Base-by-base conservation (phyloP, 768 basidiomycete species). In the Boletus pseudopeckii region DNA sequence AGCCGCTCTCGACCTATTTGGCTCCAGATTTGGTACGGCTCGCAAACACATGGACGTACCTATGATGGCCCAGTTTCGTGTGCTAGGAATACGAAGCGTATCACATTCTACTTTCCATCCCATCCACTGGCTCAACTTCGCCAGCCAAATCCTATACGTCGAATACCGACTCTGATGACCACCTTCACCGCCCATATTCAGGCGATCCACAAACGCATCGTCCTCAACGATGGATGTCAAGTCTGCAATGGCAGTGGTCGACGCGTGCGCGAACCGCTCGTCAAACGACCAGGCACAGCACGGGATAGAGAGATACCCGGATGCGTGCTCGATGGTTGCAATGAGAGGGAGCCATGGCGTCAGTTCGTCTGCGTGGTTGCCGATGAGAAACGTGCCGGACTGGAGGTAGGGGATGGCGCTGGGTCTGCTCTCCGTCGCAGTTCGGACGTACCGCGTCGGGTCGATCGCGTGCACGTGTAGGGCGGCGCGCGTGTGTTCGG, bases 341-440 rank as follows among this genome's bases (percentile, higher is more conserved):
- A 97, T 73, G 1, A 97, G 79, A 0, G 96, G 92, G 0, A 93
- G 69, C 95, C 95, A 98, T 0, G 96, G 96, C 22, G 95, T 95
- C 17, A 98, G 76, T 62, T 98, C 96, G 72, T 98, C 96, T 0
- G 95, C 89, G 69, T 98, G 96, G 72, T 98, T 98, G 9, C 90
- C 93, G 46, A 98, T 88, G 53, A 98, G 71, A 72, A 97, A 98
- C 3, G 76, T 71, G 1, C 77, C 82, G 0, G 74, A 72, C 8
- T 63, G 64, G 47, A 82, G 66, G 45, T 68, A 67, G 26, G 73
- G 64, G 34, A 64, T 38, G 9, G 52, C 30, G 34, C 37, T 44
- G 8, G 40, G 14, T 14, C 7, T 33, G 37, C 7, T 7, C 9
- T 18, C 45, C 6, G 18, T 24, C 11, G 1, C 22, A 3, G 32